Conservation (phyloP, 2,329 filamentous ascomycete species). For the Stachybotrys chlorohalonatus region DNA sequence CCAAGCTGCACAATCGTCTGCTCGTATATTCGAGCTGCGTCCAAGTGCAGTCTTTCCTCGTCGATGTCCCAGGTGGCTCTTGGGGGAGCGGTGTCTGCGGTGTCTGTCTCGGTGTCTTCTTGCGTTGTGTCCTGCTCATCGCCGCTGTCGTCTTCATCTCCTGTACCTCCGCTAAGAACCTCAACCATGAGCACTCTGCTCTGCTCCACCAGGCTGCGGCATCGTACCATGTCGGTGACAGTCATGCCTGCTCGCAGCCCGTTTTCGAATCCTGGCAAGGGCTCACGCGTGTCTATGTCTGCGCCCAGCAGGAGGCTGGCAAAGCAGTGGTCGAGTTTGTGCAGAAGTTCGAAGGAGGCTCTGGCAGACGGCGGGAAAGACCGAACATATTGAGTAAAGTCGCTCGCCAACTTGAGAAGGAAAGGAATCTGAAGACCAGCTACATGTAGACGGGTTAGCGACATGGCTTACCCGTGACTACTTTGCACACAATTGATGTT, state of each 20-base stretch:
- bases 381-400: slow-evolving; percentile 62
- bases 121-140: slow-evolving; percentile 27
- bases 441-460: slow-evolving; percentile 20
- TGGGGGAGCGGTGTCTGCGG: slow-evolving; percentile 23
- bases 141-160: slow-evolving; percentile 32
- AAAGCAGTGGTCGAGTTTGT: slow-evolving; percentile 79
- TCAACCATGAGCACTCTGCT: slow-evolving; percentile 64
- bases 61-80: slow-evolving; percentile 28
- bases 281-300: slow-evolving; percentile 55
- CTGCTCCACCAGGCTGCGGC: slow-evolving; percentile 71
- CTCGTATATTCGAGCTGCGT: slow-evolving; percentile 70
- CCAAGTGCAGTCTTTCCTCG: slow-evolving; percentile 51
- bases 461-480: not conserved
- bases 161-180: slow-evolving; percentile 40
- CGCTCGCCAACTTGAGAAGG: slow-evolving; percentile 66
- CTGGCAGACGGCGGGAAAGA: slow-evolving; percentile 55
- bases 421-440: slow-evolving; percentile 77
- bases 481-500: not conserved
- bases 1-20: slow-evolving; percentile 68
- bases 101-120: slow-evolving; percentile 20
- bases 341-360: slow-evolving; percentile 61
- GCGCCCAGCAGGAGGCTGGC: slow-evolving; percentile 61
- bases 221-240: slow-evolving; percentile 76
- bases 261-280: slow-evolving; percentile 61
- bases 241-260: slow-evolving; percentile 58